Evolutionary conservation across 371 early-diverging fungal species (phyloP).

Genomic region (Lichtheimia ornata): DNA sequence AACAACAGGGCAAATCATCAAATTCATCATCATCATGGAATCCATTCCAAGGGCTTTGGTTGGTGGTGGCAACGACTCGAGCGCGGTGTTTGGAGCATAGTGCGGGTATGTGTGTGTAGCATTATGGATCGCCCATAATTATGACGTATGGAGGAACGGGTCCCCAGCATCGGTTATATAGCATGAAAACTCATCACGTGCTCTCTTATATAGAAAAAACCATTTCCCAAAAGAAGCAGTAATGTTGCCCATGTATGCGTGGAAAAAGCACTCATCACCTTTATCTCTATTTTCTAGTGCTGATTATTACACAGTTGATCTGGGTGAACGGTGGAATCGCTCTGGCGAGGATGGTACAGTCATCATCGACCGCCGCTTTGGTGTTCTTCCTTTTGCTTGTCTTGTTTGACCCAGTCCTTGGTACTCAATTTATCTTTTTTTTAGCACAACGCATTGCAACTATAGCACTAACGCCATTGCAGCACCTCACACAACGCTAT

Average conservation of each 20-base stretch:
- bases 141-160: slow-evolving; percentile 1
- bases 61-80: slow-evolving; percentile 23
- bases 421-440: neutral
- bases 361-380: no score
- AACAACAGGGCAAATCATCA: neutral
- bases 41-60: slow-evolving; percentile 22
- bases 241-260: neutral
- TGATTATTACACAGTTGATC: slow-evolving; percentile 27
- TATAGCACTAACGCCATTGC: slow-evolving; percentile 19
- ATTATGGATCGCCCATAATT: neutral
- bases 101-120: slow-evolving; percentile 8
- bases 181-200: slow-evolving; percentile 1
- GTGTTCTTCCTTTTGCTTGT: neutral
- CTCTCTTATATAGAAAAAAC: slow-evolving; percentile 7
- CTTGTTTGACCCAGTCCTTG: neutral
- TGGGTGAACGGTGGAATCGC: slow-evolving; percentile 19
- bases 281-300: slow-evolving; percentile 4
- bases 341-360: slow-evolving; percentile 25
- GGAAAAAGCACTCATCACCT: no score
- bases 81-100: slow-evolving; percentile 22
- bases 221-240: slow-evolving; percentile 18
- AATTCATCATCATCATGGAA: slow-evolving; percentile 14
- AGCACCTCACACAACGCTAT: slow-evolving; percentile 19
- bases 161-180: neutral
- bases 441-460: slow-evolving; percentile 17